Percentiles rank a stretch among this genome's conserved stretches.
These are phyloP conservation scores for Didymosphaeria variabile DNA, from an alignment of 2,329 filamentous ascomycete genomes.

Conservation along the genomic window DNA sequence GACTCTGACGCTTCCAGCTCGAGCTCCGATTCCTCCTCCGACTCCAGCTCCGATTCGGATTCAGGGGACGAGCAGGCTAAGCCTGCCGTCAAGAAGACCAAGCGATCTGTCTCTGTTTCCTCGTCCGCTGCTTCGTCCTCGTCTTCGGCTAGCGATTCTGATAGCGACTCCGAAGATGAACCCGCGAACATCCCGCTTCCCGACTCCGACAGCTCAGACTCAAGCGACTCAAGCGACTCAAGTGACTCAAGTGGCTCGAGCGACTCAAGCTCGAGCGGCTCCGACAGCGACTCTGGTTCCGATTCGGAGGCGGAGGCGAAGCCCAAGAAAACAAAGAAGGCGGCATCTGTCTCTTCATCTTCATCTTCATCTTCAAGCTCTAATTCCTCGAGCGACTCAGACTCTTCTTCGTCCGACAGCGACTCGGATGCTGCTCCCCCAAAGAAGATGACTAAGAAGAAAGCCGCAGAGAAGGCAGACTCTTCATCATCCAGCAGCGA, in stretches of 20 bases:
- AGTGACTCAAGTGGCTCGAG: no score
- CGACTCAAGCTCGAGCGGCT: constrained; percentile 33
- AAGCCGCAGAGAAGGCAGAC: constrained; percentile 15
- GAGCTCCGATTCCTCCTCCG: constrained; percentile 34
- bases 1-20: constrained; percentile 34
- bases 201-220: constrained; percentile 34
- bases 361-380: constrained; percentile 42
- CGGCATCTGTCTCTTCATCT: constrained; percentile 32
- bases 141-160: constrained; percentile 19
- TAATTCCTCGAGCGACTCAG: constrained; percentile 36
- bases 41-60: constrained; percentile 50
- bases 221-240: constrained; percentile 38
- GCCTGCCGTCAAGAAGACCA: constrained; percentile 28
- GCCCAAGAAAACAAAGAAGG: constrained; percentile 18
- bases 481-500: constrained; percentile 33
- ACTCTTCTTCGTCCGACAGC: constrained; percentile 34
- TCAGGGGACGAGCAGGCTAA: constrained; percentile 37
- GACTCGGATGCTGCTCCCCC: constrained; percentile 29
- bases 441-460: constrained; percentile 29
- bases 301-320: constrained; percentile 34
- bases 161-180: constrained; percentile 32
- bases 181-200: constrained; percentile 41
- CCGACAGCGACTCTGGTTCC: constrained; percentile 39
- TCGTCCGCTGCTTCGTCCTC: constrained; percentile 35
- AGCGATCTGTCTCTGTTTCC: constrained; percentile 29